Base-by-base conservation (phyloP, 2,329 filamentous ascomycete species). In the Coniochaeta pulveracea region DNA sequence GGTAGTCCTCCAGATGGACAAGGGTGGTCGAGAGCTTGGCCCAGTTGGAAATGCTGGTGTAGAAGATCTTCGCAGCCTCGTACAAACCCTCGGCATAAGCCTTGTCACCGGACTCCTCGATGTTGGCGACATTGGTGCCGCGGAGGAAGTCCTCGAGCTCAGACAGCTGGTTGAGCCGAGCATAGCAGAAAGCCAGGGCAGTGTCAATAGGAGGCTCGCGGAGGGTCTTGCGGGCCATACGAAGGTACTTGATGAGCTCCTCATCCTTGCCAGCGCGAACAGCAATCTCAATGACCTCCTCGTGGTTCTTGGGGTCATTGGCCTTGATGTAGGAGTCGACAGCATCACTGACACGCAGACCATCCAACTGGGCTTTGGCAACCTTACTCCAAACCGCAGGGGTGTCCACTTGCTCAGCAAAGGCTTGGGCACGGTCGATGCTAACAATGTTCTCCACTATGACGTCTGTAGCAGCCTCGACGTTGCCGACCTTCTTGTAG, bases 1-100 rank as follows among this genome's bases (percentile, higher is more conserved):
- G 93, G 65, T 98, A 96, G 47, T 98, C 91, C 43, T 80, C 82
- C 6, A 98, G 76, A 57, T 96, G 86, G n/a, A 98, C 91, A 39
- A 96, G 74, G 9, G 91, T 98, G 9, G 91, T 96, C 10, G 91
- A 88, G 48, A 98, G 78, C 69, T 98, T 98, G 36, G 89, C 89
- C 91, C 91, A 98, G 72, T 98, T 98, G 35, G 91, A 98, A 55
- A 98, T 93, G 64, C 85, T 96, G 36, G 77, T 85, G 66, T 79
- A 98, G 72, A 96, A 98, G 52, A 98, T 96, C 75, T 98, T 98
- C 43, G 91, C 85, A 26, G 91, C 91, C 66, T 96, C 82, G 51
- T 91, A 89, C 51, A 85, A 79, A 39, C 89, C 89, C 61, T 98
- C 91, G 42, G 79, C 82, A 46, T 94, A 96, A 15, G 91, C 89